phyloP scores from a whole-genome alignment of 2,329 filamentous ascomycete genomes.

The Pseudopyrenochaeta lycopersici region DNA sequence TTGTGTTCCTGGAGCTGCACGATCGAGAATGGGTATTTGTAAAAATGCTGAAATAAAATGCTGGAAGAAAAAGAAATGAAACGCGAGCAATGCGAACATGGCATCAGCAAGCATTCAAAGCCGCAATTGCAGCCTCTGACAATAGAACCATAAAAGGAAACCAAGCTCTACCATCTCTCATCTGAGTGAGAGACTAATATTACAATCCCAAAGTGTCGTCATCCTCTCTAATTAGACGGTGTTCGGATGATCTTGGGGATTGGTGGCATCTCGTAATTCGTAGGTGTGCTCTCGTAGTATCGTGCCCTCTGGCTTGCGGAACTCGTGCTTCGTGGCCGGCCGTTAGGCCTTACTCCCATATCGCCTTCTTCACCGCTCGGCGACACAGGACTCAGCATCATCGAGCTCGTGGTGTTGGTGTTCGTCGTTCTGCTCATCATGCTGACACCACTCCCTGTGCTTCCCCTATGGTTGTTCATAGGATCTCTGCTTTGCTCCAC shows the following conservation, averaged over 20 bases:
- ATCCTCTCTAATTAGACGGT: constrained; percentile 17
- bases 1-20: not conserved
- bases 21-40: constrained; percentile 10
- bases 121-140: not conserved
- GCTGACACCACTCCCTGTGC: constrained; percentile 34
- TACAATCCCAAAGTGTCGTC: not conserved
- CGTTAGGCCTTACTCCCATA: constrained; percentile 21
- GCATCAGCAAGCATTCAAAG: not conserved
- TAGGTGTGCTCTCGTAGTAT: constrained; percentile 43
- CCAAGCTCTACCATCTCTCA: not conserved
- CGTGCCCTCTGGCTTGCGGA: constrained; percentile 30
- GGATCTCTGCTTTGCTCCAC: constrained; percentile 25
- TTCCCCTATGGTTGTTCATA: constrained; percentile 13
- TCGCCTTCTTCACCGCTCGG: constrained; percentile 20
- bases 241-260: constrained; percentile 44
- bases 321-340: constrained; percentile 39
- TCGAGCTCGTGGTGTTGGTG: constrained; percentile 24
- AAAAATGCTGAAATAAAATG: constrained; percentile 1
- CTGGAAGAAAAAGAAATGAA: not conserved
- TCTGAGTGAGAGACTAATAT: not conserved
- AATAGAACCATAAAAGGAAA: not conserved
- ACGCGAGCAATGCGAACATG: not conserved
- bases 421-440: constrained; percentile 23
- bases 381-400: constrained; percentile 34
- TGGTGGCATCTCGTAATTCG: constrained; percentile 24